Evolutionary conservation across 148 eudicot genomes (phyloP).

Genomic region (Heliosperma pusillum): DNA sequence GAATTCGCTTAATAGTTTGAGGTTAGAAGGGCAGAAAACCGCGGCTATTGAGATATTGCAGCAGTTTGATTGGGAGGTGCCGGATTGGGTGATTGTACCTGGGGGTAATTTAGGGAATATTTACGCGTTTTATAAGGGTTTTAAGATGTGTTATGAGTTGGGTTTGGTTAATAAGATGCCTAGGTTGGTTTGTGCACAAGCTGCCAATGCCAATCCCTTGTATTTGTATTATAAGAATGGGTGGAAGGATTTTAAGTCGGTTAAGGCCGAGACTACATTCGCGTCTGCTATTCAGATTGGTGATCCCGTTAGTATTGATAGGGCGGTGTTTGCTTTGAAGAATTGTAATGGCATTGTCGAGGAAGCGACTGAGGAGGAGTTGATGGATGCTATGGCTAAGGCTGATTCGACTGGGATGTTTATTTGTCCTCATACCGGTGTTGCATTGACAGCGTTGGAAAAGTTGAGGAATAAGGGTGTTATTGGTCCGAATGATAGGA

Average conservation of each 20-base stretch:
- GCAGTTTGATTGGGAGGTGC: slow-evolving; percentile 95
- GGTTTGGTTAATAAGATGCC: slow-evolving; percentile 88
- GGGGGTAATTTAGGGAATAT: slow-evolving; percentile 94
- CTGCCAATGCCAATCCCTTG: slow-evolving; percentile 89
- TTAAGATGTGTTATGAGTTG: slow-evolving; percentile 75
- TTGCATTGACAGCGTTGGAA: slow-evolving; percentile 69
- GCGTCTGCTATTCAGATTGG: slow-evolving; percentile 98
- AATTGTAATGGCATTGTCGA: slow-evolving; percentile 81
- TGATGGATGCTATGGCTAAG: slow-evolving; percentile 97
- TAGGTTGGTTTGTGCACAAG: slow-evolving; percentile 88
- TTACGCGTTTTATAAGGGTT: slow-evolving; percentile 90
- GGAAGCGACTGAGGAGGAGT: slow-evolving; percentile 93
- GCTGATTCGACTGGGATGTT: slow-evolving; percentile 99
- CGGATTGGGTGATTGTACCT: slow-evolving; percentile 96
- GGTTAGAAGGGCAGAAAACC: slow-evolving; percentile 78
- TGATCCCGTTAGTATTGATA: slow-evolving; percentile 88
- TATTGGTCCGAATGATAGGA: slow-evolving; percentile 64
- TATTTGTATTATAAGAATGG: slow-evolving; percentile 67
- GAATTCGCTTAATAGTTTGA: slow-evolving; percentile 71
- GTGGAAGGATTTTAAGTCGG: slow-evolving; percentile 77
- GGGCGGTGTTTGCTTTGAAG: slow-evolving; percentile 78
- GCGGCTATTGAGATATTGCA: slow-evolving; percentile 85
- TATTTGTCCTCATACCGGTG: slow-evolving; percentile 95
- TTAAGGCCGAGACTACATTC: slow-evolving; percentile 75
- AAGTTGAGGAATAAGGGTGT: slow-evolving; percentile 75